These are phyloP conservation scores for Pistacia vera DNA, from an alignment of 345 rosid species.

Conservation along the genomic window DNA sequence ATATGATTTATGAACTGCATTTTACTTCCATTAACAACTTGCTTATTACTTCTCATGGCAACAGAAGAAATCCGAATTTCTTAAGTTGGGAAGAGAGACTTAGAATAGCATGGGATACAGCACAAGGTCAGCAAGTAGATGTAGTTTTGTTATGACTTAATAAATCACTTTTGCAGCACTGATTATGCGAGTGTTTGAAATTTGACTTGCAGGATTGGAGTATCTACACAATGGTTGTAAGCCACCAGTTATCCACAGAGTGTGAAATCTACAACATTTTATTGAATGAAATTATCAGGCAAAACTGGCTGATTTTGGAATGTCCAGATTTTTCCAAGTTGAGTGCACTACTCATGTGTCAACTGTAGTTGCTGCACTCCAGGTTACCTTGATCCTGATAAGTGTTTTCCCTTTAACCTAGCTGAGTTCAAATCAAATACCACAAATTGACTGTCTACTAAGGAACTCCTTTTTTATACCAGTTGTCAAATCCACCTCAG, in stretches of 20 bases:
- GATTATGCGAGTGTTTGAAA: neutral
- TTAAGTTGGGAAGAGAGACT: slow-evolving; percentile 49
- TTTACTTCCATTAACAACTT: neutral
- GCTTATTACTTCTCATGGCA: slow-evolving; percentile 10
- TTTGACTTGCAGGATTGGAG: slow-evolving; percentile 44
- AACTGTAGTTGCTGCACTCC: slow-evolving; percentile 45
- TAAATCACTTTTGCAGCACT: neutral
- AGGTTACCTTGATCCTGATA: slow-evolving; percentile 42
- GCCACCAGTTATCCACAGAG: slow-evolving; percentile 62
- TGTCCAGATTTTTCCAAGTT: slow-evolving; percentile 37
- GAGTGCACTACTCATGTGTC: slow-evolving; percentile 25
- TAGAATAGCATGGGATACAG: slow-evolving; percentile 51
- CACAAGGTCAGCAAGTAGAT: slow-evolving; percentile 41
- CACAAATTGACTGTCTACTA: no score
- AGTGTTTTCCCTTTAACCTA: neutral
- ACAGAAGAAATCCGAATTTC: slow-evolving; percentile 6
- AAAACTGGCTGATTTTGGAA: slow-evolving; percentile 63
- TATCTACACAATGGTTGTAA: slow-evolving; percentile 59
- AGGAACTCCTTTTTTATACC: no score
- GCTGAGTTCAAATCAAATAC: neutral
- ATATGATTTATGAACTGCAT: neutral
- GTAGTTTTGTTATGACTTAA: neutral
- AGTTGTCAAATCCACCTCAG: no score
- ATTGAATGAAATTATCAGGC: slow-evolving; percentile 44
- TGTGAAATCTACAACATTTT: slow-evolving; percentile 50